A percentile compares a stretch with the other conserved stretches of the same genome.
phyloP scores from a whole-genome alignment of 2,329 filamentous ascomycete genomes.

The Westerdykella aurantiaca region DNA sequence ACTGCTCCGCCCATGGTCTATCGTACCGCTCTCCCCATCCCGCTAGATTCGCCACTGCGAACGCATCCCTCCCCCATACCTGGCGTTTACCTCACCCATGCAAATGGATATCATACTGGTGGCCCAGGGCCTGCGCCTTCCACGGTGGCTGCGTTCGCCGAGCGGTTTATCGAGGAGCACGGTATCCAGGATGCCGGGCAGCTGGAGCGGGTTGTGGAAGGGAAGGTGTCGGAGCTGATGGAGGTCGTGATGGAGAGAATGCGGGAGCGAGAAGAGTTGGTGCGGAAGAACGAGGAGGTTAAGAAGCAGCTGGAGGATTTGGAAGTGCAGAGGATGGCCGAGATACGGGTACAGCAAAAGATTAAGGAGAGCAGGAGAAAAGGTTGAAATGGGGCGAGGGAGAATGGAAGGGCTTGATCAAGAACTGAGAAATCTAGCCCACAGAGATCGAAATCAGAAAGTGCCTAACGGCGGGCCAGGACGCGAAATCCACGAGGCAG shows the following conservation, averaged over 20 bases:
- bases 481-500: not conserved
- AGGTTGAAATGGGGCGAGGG: not conserved
- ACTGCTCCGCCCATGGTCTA: constrained; percentile 24
- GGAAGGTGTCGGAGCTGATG: constrained; percentile 30
- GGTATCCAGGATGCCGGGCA: constrained; percentile 31
- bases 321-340: constrained; percentile 41
- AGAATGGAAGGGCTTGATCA: not conserved
- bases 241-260: constrained; percentile 36
- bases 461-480: not conserved
- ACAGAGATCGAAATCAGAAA: not conserved
- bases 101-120: constrained; percentile 44
- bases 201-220: constrained; percentile 31
- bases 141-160: constrained; percentile 32
- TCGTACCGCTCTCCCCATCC: constrained; percentile 37
- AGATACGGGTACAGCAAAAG: constrained; percentile 41
- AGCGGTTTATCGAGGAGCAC: constrained; percentile 37
- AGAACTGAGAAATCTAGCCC: not conserved
- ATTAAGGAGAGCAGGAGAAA: constrained; percentile 34
- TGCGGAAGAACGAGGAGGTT: constrained; percentile 39
- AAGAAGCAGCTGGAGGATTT: constrained; percentile 40
- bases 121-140: constrained; percentile 39
- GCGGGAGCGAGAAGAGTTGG: constrained; percentile 36
- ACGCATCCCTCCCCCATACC: constrained; percentile 40
- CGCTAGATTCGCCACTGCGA: constrained; percentile 40
- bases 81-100: constrained; percentile 43